Evolutionary conservation across 192 early-diverging fungal genomes (phyloP).

Genomic region (Coemansia sp.): DNA sequence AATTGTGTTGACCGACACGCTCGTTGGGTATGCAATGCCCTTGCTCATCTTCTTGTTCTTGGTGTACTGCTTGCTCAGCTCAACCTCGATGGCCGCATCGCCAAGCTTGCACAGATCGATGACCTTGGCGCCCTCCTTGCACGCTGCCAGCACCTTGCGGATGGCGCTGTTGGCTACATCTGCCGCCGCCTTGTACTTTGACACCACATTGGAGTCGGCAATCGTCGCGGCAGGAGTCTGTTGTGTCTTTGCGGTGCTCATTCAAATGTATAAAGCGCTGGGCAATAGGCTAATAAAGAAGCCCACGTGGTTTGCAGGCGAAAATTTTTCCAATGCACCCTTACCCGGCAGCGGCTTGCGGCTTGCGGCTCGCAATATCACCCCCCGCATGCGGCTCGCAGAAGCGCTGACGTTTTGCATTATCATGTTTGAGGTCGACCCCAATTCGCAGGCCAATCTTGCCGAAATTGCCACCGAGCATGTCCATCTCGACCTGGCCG

Average conservation of each 20-base stretch:
- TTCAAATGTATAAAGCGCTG: background rate
- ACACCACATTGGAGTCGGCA: constrained; percentile 71
- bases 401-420: background rate
- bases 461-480: constrained; percentile 70
- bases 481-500: constrained; percentile 69
- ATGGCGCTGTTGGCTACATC: constrained; percentile 75
- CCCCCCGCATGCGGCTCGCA: no score
- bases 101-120: constrained; percentile 86
- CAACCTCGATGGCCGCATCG: constrained; percentile 78
- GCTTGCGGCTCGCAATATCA: no score
- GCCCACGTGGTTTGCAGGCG: no score
- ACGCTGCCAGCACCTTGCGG: constrained; percentile 35
- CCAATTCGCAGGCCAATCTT: constrained; percentile 81
- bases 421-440: constrained; percentile 61
- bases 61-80: constrained; percentile 59
- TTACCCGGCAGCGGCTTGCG: no score
- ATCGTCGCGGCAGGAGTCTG: constrained; percentile 57
- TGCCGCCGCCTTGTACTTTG: constrained; percentile 91
- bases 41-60: constrained; percentile 79
- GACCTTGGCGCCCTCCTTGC: constrained; percentile 73
- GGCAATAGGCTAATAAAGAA: no score
- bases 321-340: no score
- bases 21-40: constrained; percentile 85
- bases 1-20: constrained; percentile 77
- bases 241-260: constrained; percentile 23